Base-by-base conservation (phyloP, 257 asterid species). In the Galeopsis tetrahit region DNA sequence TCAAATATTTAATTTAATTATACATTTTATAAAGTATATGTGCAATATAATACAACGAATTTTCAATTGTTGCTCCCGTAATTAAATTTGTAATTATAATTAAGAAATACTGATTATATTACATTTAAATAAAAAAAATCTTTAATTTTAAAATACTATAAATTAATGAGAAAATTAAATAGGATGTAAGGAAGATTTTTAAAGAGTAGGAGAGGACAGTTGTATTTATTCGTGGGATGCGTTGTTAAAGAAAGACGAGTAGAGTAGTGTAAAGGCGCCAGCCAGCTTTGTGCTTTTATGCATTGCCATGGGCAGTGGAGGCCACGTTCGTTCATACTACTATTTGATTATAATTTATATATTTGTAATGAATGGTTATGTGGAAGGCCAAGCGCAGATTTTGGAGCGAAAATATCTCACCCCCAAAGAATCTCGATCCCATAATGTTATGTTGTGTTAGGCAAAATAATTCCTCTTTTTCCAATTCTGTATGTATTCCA, bases 331-430 rank as follows among this genome's bases (percentile, higher is more conserved):
- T 21, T 21, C 28, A 21, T 21, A 21, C 28, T 21, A 21, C 28
- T 13, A 66, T n/a, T 33, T 14, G 31, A 36, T 15, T 69, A 46
- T 49, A 21, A 21, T 36, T 0, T 48, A 59, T 9, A 61, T 31
- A 59, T 21, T 40, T 17, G 53, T 32, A 63, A 70, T 36, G 36
- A 40, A 70, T 69, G 38, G 58, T 60, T 78, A 64, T 73, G 21
- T 73, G 66, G 42, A 79, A 72, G 83, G 86, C 68, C 73, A 65
- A 56, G 59, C 84, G 80, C 79, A 28, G 65, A 65, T 78, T 65
- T 71, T 84, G 87, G 79, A 81, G 81, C 92, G 89, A 73, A 52
- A 87, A 14, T 44, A 46, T 38, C 90, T 86, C 96, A 15, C 69
- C 14, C 70, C 88, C 96, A 64, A 65, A 77, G 8, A 48, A 48